Evolutionary conservation across 2,329 filamentous ascomycete species (phyloP), one percentile per base, ranked within the genome.

Genomic region (Aspergillus sp.): DNA sequence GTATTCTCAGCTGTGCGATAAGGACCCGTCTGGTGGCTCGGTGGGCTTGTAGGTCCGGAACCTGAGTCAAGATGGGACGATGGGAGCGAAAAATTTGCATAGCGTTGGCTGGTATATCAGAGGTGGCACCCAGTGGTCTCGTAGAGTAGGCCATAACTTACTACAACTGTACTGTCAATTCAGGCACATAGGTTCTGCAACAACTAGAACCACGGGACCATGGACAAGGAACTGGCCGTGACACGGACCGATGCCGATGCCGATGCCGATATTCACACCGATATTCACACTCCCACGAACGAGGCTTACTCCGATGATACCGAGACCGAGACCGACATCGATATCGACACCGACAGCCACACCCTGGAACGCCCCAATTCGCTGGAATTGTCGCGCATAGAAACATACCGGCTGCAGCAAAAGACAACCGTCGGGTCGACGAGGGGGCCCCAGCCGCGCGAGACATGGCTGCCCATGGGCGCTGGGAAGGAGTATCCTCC

Each of bases 401-500:
- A 66, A 39, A 64, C 64, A 38, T 61, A 64, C 30, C 61, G 61
- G 6, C 56, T 66, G 12, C 64, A 66, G 26, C 64, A 66, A 36
- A 62, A 56, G 48, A 58, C 62, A 1, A 66, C 64, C 0, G 64
- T 66, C 17, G 64, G 64, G 5, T 66, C 64, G 7, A 66, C 62
- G 3, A 56, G 59, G 36, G 61, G 59, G 2, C 64, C 62, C 12
- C 38, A 58, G 5, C 61, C 64, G 8, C 52, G 59, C 1, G 58
- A 63, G 8, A 42, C 58, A 64, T 68, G 66, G 66, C 59, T 67
- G 15, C 60, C 66, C 11, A 70, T 64, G 62, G 66, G 64, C 30
- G 69, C 62, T 8, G 80, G 77, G 3, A 83, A 81, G 61, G 72
- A 79, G 3, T 81, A 79, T 59, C 82, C 82, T 3, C 80, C 80